Percentiles rank a stretch among this genome's conserved stretches.
phyloP scores from a whole-genome alignment of 139 green algal genomes.

The Diplosphaera chodatii region DNA sequence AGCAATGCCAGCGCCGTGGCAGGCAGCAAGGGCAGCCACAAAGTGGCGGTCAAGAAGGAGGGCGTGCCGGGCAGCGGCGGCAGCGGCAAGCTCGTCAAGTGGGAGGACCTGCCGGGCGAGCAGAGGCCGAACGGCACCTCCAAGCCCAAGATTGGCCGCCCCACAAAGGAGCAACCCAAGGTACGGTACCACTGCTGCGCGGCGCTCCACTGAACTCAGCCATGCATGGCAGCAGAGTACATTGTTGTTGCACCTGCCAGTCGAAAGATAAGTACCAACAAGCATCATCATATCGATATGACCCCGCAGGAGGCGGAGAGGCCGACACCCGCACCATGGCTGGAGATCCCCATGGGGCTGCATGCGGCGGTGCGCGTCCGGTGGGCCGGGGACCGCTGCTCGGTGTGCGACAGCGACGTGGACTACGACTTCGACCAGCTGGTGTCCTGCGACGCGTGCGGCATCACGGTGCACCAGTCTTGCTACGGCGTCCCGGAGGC shows the following conservation, averaged over 20 bases:
- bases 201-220: too few relatives aligned
- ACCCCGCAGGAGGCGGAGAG: not conserved
- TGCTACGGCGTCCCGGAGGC: constrained; percentile 86
- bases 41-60: constrained; percentile 3
- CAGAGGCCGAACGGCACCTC: not conserved
- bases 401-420: constrained; percentile 82
- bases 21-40: not conserved
- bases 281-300: not conserved
- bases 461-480: constrained; percentile 82
- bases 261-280: too few relatives aligned
- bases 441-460: constrained; percentile 79
- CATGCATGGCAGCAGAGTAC: too few relatives aligned
- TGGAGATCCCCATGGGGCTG: constrained; percentile 15
- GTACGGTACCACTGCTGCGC: not conserved
- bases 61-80: not conserved
- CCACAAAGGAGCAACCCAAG: not conserved
- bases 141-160: not conserved
- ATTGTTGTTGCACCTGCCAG: too few relatives aligned
- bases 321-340: constrained; percentile 19
- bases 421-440: constrained; percentile 89
- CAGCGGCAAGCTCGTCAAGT: not conserved
- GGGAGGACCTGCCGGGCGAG: not conserved
- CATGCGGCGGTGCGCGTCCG: constrained; percentile 23
- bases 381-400: constrained; percentile 53
- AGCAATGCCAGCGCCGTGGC: not conserved